Percentiles rank a stretch among this genome's conserved stretches.
Evolutionary conservation across 2,329 filamentous ascomycete species (phyloP).

Genomic region (Aspergillus melleus): DNA sequence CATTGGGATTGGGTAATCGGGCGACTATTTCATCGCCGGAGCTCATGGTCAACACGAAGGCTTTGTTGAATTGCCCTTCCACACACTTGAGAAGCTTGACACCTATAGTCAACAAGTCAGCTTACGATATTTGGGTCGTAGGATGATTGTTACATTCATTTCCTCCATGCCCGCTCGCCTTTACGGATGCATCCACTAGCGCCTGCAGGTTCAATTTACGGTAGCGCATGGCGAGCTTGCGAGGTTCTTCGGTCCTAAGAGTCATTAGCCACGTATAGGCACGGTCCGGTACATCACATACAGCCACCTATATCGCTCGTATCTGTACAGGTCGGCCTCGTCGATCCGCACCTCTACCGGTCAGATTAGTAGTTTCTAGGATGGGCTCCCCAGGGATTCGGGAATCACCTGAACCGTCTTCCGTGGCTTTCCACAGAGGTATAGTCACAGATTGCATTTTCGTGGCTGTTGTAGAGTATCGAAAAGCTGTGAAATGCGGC

Average conservation of each 20-base stretch:
- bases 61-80: constrained; percentile 29
- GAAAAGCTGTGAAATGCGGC: too few species aligned
- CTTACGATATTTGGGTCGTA: background rate
- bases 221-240: constrained; percentile 28
- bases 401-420: too few species aligned
- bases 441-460: too few species aligned
- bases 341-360: constrained; percentile 13
- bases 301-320: constrained; percentile 30
- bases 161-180: background rate
- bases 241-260: constrained; percentile 24
- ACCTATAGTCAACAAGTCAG: constrained; percentile 1
- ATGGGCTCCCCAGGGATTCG: too few species aligned
- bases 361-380: too few species aligned
- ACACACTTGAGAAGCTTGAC: constrained; percentile 23
- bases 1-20: constrained; percentile 11
- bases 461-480: too few species aligned
- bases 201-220: constrained; percentile 26
- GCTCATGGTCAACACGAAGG: constrained; percentile 23
- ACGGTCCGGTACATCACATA: constrained; percentile 5
- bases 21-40: constrained; percentile 8
- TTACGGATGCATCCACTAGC: constrained; percentile 21
- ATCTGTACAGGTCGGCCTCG: constrained; percentile 27
- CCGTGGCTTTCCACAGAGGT: too few species aligned
- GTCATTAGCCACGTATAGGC: background rate
- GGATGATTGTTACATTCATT: background rate